Conservation (phyloP, 306 rosid species). For the Dryas alaskensis region DNA sequence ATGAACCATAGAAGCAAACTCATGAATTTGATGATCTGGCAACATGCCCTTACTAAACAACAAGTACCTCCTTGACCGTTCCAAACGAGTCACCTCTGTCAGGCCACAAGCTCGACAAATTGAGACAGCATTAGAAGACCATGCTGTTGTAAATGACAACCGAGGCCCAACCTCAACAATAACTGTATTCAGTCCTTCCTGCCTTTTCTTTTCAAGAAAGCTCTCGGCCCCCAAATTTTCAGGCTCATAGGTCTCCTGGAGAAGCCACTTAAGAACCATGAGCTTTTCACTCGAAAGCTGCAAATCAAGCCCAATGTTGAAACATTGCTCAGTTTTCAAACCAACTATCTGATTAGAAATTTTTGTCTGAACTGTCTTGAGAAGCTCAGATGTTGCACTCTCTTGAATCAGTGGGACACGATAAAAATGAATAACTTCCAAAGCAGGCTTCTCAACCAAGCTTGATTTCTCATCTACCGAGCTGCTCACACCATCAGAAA, state of each 20-base stretch:
- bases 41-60: constrained; percentile 46
- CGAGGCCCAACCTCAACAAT: constrained; percentile 88
- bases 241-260: constrained; percentile 83
- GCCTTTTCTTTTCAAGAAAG: constrained; percentile 70
- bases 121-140: constrained; percentile 92
- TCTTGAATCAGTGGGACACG: constrained; percentile 70
- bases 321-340: constrained; percentile 73
- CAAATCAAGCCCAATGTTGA: constrained; percentile 57
- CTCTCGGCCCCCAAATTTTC: constrained; percentile 72
- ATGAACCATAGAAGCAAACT: constrained; percentile 72
- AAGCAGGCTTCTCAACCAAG: constrained; percentile 47
- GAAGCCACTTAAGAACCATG: constrained; percentile 72
- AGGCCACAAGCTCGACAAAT: constrained; percentile 84
- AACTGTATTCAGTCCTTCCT: constrained; percentile 53
- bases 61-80: constrained; percentile 82
- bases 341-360: constrained; percentile 67
- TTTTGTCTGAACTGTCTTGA: constrained; percentile 62
- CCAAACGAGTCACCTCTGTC: constrained; percentile 80
- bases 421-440: constrained; percentile 56
- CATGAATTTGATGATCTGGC: constrained; percentile 52
- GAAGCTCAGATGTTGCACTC: constrained; percentile 65
- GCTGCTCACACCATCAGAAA: constrained; percentile 43
- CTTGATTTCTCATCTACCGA: constrained; percentile 41
- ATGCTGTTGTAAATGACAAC: constrained; percentile 83
- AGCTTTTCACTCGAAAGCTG: constrained; percentile 49